A percentile compares a stretch with the other conserved stretches of the same genome.
phyloP scores from a whole-genome alignment of 2,329 filamentous ascomycete genomes.

The Cryphonectria parasitica region DNA sequence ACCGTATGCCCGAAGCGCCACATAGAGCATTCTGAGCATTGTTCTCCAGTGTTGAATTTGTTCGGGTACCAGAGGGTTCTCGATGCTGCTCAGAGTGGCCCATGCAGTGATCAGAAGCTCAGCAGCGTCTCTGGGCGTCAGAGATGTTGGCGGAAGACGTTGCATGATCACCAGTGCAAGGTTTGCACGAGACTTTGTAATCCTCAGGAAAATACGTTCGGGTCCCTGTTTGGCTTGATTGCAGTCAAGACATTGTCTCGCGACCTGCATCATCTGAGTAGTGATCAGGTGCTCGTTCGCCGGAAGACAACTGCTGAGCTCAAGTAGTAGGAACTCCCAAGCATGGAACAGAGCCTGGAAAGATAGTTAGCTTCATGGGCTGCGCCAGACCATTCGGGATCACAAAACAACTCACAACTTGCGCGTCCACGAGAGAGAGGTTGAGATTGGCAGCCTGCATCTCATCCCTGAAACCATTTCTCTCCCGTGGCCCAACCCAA shows the following conservation, averaged over 20 bases:
- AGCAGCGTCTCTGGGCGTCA: conserved; percentile 55
- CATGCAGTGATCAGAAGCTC: conserved; percentile 56
- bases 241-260: conserved; percentile 75
- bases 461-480: conserved; percentile 77
- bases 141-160: conserved; percentile 66
- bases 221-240: conserved; percentile 75
- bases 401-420: conserved; percentile 65
- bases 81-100: conserved; percentile 56
- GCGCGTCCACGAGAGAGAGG: conserved; percentile 87
- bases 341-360: conserved; percentile 76
- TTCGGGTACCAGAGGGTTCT: conserved; percentile 56
- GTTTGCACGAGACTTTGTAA: conserved; percentile 77
- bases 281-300: conserved; percentile 59
- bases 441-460: conserved; percentile 89
- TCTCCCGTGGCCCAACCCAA: conserved; percentile 70
- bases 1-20: conserved; percentile 72
- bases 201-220: conserved; percentile 78
- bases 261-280: conserved; percentile 73
- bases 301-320: conserved; percentile 70
- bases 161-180: conserved; percentile 83
- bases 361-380: conserved; percentile 1
- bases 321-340: conserved; percentile 86
- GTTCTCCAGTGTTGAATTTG: conserved; percentile 77
- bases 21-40: conserved; percentile 81
- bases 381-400: not conserved